Conservation (phyloP, 805 yeast species). For the Metschnikowia anglica region DNA sequence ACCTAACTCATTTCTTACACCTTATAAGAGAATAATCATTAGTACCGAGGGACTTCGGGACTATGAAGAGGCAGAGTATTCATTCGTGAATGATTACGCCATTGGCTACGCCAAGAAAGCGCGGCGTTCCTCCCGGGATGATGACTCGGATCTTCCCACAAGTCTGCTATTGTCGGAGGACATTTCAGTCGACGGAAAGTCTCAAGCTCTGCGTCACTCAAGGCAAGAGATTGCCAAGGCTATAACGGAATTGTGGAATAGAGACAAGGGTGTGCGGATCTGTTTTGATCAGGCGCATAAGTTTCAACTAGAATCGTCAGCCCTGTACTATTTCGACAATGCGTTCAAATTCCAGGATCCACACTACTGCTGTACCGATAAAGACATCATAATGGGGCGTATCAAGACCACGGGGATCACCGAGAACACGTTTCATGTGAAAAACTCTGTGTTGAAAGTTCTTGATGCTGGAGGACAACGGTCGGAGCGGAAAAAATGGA, state of each 20-base stretch:
- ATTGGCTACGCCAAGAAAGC: constrained; percentile 14
- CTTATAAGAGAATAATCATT: constrained; percentile 50
- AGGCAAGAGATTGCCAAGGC: constrained; percentile 69
- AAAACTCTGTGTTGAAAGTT: constrained; percentile 64
- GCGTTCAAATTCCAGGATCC: constrained; percentile 63
- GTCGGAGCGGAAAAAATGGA: constrained; percentile 89
- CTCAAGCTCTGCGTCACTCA: constrained; percentile 14
- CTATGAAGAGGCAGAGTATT: constrained; percentile 14
- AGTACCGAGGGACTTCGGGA: constrained; percentile 40
- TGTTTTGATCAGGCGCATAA: constrained; percentile 64
- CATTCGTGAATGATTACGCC: constrained; percentile 18
- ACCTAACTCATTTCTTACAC: constrained; percentile 45
- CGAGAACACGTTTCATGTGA: constrained; percentile 73
- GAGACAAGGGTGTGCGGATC: constrained; percentile 63
- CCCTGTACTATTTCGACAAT: constrained; percentile 76
- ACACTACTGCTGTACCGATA: constrained; percentile 68
- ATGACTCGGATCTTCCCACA: constrained; percentile 12
- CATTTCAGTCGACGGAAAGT: constrained; percentile 6
- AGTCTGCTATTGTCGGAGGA: constrained; percentile 15
- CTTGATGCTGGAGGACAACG: constrained; percentile 97
- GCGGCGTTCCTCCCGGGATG: constrained; percentile 7
- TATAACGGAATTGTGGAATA: constrained; percentile 63
- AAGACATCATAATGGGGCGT: constrained; percentile 84
- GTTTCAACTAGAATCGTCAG: constrained; percentile 83
- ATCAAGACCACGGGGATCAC: constrained; percentile 96